Percentiles rank a stretch among this genome's conserved stretches.
Conservation (phyloP, 768 basidiomycete genomes). For the Tylopilus vinaceipallidus region DNA sequence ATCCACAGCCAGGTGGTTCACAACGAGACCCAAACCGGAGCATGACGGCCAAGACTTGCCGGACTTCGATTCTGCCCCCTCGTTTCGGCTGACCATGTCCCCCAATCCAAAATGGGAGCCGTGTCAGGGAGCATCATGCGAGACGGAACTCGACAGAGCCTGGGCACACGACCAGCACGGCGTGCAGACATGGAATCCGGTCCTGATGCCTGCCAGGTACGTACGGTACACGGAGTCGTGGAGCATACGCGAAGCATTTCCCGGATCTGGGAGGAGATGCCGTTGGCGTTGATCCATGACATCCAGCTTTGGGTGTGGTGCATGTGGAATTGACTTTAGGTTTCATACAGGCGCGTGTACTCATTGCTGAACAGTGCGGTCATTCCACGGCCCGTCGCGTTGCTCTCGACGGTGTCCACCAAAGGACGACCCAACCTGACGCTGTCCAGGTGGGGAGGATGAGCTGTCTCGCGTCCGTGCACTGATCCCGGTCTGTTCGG, state of each 20-base stretch:
- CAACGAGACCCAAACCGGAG: constrained; percentile 1
- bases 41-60: constrained; percentile 10
- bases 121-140: constrained; percentile 36
- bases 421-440: constrained; percentile 59
- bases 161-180: constrained; percentile 35
- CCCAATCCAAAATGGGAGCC: constrained; percentile 44
- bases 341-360: constrained; percentile 38
- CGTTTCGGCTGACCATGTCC: constrained; percentile 36
- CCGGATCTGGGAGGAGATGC: not conserved
- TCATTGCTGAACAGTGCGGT: constrained; percentile 55
- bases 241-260: not conserved
- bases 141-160: constrained; percentile 18
- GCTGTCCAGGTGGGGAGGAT: constrained; percentile 54
- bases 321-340: constrained; percentile 24
- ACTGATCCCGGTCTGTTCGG: constrained; percentile 5
- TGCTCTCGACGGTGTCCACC: constrained; percentile 58
- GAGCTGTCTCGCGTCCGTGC: constrained; percentile 3
- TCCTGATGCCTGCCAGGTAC: constrained; percentile 31
- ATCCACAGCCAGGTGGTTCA: constrained; percentile 2
- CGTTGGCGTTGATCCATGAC: constrained; percentile 10
- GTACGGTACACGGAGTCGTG: constrained; percentile 9
- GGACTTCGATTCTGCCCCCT: constrained; percentile 20
- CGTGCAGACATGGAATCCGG: constrained; percentile 43
- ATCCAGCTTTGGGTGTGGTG: constrained; percentile 15
- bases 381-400: constrained; percentile 58